These are phyloP conservation scores for Penicillium ochrochloron DNA, from an alignment of 495 filamentous ascomycete genomes.

Conservation along the genomic window DNA sequence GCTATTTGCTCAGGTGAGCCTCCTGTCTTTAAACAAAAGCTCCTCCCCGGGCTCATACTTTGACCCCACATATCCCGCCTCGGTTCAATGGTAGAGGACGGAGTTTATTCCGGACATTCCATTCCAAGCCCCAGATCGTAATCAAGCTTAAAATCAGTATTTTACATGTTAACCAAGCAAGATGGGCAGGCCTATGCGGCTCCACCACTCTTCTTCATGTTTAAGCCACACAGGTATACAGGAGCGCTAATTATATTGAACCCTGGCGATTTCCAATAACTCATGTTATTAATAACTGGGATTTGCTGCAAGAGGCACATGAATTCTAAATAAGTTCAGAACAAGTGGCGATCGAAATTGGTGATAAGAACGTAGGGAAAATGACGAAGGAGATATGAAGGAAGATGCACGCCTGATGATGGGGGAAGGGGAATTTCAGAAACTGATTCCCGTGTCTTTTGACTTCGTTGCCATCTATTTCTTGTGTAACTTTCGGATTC, in stretches of 20 bases:
- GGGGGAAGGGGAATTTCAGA: not conserved
- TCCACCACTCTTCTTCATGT: not conserved
- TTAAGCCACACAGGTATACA: not conserved
- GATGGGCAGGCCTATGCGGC: too few relatives aligned
- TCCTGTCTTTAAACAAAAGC: constrained; percentile 2
- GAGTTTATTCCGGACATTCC: not conserved
- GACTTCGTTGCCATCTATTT: not conserved
- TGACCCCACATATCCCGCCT: constrained; percentile 12
- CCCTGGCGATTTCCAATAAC: not conserved
- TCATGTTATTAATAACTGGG: not conserved
- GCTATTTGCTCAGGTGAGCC: not conserved
- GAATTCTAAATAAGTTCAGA: too few relatives aligned
- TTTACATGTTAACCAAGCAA: not conserved
- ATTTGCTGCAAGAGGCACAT: too few relatives aligned
- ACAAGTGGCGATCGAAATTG: too few relatives aligned
- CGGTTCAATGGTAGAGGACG: not conserved
- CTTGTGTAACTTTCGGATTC: not conserved
- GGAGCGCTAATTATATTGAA: not conserved
- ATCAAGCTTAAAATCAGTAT: not conserved
- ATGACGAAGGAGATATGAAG: not conserved
- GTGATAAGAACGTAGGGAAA: not conserved
- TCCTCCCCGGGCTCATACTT: constrained; percentile 10
- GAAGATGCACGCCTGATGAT: not conserved
- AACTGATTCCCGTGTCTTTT: not conserved
- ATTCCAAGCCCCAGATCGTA: not conserved